These are phyloP conservation scores for Corylus heterophylla DNA, from an alignment of 306 rosid species.

Conservation along the genomic window DNA sequence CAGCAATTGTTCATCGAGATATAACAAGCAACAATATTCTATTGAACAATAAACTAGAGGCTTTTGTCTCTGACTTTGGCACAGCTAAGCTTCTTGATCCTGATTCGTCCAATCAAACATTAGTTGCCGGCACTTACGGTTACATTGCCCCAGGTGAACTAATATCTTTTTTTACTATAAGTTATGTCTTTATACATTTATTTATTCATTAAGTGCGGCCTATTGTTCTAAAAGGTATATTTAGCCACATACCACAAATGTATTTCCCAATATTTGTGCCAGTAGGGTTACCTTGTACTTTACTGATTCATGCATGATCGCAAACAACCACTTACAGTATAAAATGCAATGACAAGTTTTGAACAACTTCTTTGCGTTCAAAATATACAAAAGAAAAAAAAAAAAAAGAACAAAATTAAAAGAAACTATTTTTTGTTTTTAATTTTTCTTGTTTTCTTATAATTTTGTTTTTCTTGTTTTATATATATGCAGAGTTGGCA, in stretches of 20 bases:
- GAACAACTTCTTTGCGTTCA: not conserved
- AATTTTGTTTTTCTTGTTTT: too few species aligned
- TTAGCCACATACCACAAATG: not conserved
- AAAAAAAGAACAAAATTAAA: too few species aligned
- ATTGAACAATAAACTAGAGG: conserved; percentile 3
- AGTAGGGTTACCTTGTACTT: not conserved
- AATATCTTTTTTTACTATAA: not conserved
- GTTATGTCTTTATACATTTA: not conserved
- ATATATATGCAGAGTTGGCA: not conserved
- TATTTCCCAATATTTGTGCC: not conserved
- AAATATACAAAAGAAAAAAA: too few species aligned
- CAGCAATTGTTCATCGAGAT: conserved; percentile 18
- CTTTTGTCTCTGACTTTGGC: conserved; percentile 10
- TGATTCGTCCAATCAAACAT: conserved; percentile 16
- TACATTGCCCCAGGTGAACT: conserved; percentile 18
- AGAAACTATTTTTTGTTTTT: too few species aligned
- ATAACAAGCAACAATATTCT: conserved; percentile 21
- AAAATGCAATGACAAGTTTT: not conserved
- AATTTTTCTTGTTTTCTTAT: too few species aligned
- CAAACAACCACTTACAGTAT: not conserved
- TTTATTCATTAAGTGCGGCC: not conserved
- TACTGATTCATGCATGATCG: not conserved
- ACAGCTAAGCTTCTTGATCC: conserved; percentile 20
- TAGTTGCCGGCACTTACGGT: conserved; percentile 4
- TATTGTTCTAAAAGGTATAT: not conserved